Base-by-base conservation (phyloP, 1,139 yeast genomes). In the Blastobotrys illinoisensis region DNA sequence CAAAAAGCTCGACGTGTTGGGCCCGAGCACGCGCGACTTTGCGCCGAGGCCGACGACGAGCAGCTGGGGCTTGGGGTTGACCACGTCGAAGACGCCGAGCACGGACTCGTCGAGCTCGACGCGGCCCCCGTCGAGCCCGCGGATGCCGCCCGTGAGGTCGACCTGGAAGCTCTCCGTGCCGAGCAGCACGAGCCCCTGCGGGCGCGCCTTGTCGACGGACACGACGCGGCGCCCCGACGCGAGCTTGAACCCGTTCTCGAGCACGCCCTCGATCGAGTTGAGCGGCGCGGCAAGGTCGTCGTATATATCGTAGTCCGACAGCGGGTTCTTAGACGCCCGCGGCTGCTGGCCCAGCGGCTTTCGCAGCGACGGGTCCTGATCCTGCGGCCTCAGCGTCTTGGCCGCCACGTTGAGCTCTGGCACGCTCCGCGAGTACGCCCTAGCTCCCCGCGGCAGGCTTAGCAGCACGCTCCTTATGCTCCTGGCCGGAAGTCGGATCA, bases 41-140 rank as follows among this genome's bases (percentile, higher is more conserved):
- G 74, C 73, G 0, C 93, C 93, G 19, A 86, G 72, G 0, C 96
- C 96, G 18, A 87, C 72, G 5, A 86, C 84, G 51, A 86, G 64
- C 44, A 88, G 74, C 65, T 88, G 95, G 0, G 96, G 96, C 62
- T 84, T 84, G 1, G 96, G 96, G 66, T 84, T 83, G 1, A 85
- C 71, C 9, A 82, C 73, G 45, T 75, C 74, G 53, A 87, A 77
- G 1, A 85, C 67, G 9, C 78, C 75, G 19, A 85, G 70, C 0
- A 80, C 68, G 47, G 69, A 70, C 49, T 68, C 65, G 57, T 65
- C 67, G 16, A 73, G 56, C 46, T 70, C 73, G 3, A 73, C 71
- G 20, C 72, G 61, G 5, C 77, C 76, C 2, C 59, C 56, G 21
- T 71, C 72, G 24, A 72, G 61, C 3, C 75, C 65, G 53, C 56